These are phyloP conservation scores for Coelastrella sp. DNA, from an alignment of 139 green algal species.

Conservation along the genomic window DNA sequence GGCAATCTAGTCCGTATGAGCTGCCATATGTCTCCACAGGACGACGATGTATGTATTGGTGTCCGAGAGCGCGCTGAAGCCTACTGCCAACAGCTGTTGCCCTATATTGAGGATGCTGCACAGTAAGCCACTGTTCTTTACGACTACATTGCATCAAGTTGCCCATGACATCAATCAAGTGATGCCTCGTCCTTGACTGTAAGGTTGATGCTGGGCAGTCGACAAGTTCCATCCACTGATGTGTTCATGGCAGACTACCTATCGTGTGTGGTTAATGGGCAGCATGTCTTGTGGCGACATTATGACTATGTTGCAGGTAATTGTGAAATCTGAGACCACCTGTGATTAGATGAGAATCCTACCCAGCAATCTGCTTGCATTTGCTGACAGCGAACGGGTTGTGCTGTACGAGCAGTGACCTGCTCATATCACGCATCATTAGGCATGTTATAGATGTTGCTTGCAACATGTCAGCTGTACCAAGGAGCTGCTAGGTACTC, in stretches of 20 bases:
- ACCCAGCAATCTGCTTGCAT: too few species aligned
- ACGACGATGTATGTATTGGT: neutral
- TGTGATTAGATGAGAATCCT: too few species aligned
- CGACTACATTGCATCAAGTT: too few species aligned
- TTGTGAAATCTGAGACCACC: neutral
- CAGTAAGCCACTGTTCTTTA: too few species aligned
- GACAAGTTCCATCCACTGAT: neutral
- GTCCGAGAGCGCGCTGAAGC: neutral
- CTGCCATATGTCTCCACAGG: neutral
- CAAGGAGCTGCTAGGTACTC: too few species aligned
- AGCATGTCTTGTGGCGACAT: constrained; percentile 37
- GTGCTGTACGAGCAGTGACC: too few species aligned
- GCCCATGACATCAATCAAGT: too few species aligned
- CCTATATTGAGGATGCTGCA: neutral
- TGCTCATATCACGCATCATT: too few species aligned
- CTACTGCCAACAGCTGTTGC: neutral
- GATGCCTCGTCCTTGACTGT: neutral
- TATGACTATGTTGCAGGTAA: constrained; percentile 36
- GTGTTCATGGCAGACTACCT: constrained; percentile 40
- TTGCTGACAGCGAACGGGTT: too few species aligned
- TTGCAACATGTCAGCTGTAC: too few species aligned
- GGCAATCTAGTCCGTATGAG: too few species aligned
- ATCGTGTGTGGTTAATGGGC: constrained; percentile 2
- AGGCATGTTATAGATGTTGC: too few species aligned
- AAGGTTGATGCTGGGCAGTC: constrained; percentile 20